Conservation (phyloP, 2,329 filamentous ascomycete species). For the Raffaelea ambrosiae region DNA sequence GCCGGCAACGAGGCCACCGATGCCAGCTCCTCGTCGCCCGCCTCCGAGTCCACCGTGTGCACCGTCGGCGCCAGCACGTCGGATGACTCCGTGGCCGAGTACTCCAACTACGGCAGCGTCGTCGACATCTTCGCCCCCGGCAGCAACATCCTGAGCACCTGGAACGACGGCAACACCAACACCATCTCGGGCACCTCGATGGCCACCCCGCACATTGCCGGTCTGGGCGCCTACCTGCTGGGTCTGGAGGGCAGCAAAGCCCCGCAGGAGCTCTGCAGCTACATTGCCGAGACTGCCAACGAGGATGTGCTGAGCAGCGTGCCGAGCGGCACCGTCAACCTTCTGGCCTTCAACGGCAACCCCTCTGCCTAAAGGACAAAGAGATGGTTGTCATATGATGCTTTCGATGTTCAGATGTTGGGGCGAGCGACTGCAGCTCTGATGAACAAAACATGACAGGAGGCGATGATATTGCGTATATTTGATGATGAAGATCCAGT, state of each 20-base stretch:
- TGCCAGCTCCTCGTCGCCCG: slow-evolving; percentile 36
- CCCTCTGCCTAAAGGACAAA: slow-evolving; percentile 11
- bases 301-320: slow-evolving; percentile 31
- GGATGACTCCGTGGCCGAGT: slow-evolving; percentile 31
- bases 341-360: slow-evolving; percentile 48
- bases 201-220: slow-evolving; percentile 25
- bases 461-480: too few species aligned
- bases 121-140: slow-evolving; percentile 47
- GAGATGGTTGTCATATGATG: too few species aligned
- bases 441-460: too few species aligned
- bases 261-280: slow-evolving; percentile 36
- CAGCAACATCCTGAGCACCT: slow-evolving; percentile 36
- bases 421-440: too few species aligned
- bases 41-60: slow-evolving; percentile 37
- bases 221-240: slow-evolving; percentile 31
- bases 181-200: slow-evolving; percentile 39
- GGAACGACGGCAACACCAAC: slow-evolving; percentile 31
- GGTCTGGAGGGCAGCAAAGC: slow-evolving; percentile 30
- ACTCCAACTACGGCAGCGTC: slow-evolving; percentile 42
- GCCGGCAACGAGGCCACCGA: slow-evolving; percentile 43
- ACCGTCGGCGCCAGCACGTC: slow-evolving; percentile 42
- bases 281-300: slow-evolving; percentile 32
- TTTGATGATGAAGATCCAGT: too few species aligned
- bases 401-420: too few species aligned
- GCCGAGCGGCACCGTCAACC: slow-evolving; percentile 37